Conservation (phyloP, 2,329 filamentous ascomycete genomes). For the Pseudogymnoascus sp. region DNA sequence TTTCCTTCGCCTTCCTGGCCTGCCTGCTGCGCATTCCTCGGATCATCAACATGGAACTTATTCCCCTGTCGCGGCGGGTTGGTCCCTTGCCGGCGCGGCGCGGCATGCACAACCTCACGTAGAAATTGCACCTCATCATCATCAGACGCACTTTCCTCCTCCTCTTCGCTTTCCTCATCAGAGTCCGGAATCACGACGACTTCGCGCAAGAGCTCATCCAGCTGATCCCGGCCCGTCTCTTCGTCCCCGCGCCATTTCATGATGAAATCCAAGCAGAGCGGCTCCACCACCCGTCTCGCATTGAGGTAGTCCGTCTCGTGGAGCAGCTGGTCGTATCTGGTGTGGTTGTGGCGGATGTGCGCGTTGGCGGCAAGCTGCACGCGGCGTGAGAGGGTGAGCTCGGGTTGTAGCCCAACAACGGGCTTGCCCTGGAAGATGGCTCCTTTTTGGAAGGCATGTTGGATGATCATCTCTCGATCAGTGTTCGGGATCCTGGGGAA, state of each 20-base stretch:
- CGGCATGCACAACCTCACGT: constrained; percentile 2
- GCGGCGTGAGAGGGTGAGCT: constrained; percentile 50
- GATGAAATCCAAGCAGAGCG: constrained; percentile 53
- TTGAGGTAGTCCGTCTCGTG: constrained; percentile 50
- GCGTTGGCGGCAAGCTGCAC: constrained; percentile 58
- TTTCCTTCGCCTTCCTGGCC: background rate
- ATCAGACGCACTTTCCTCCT: constrained; percentile 12
- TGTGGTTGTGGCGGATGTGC: constrained; percentile 59
- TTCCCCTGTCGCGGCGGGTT: background rate
- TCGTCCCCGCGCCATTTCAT: constrained; percentile 67
- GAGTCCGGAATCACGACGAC: constrained; percentile 50
- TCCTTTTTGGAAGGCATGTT: constrained; percentile 53
- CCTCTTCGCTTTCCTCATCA: constrained; percentile 21
- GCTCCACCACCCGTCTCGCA: constrained; percentile 52
- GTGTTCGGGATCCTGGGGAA: constrained; percentile 59
- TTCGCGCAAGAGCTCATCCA: constrained; percentile 58
- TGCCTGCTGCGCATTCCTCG: background rate
- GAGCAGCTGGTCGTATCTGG: constrained; percentile 54
- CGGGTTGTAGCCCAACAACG: constrained; percentile 48
- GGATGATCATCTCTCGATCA: constrained; percentile 53
- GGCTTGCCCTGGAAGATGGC: constrained; percentile 42
- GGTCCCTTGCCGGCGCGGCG: background rate
- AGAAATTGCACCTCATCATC: constrained; percentile 13
- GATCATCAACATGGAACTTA: background rate
- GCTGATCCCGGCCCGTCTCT: constrained; percentile 57